Conservation (phyloP, 495 filamentous ascomycete genomes). For the Lichina pygmaea region DNA sequence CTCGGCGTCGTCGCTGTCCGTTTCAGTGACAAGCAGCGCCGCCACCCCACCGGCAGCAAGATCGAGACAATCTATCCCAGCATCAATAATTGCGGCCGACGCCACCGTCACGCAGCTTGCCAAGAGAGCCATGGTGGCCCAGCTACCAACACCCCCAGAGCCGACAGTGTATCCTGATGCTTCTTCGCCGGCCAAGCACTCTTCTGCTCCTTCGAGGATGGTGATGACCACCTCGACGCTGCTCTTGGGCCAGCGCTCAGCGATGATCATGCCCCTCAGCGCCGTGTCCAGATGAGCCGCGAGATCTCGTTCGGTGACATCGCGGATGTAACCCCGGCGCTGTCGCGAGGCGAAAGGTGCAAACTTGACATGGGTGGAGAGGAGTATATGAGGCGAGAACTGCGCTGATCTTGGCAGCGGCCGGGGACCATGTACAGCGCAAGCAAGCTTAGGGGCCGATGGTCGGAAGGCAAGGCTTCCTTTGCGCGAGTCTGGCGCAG, state of each 20-base stretch:
- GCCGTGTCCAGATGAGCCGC: slow-evolving; percentile 78
- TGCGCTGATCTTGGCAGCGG: slow-evolving; percentile 70
- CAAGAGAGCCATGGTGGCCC: slow-evolving; percentile 72
- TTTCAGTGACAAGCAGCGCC: slow-evolving; percentile 29
- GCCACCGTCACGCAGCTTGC: slow-evolving; percentile 84
- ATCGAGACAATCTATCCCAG: slow-evolving; percentile 87
- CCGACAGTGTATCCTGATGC: slow-evolving; percentile 7
- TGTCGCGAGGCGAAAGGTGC: slow-evolving; percentile 72
- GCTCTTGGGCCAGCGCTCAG: slow-evolving; percentile 88
- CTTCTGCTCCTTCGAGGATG: slow-evolving; percentile 71
- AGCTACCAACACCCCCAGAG: slow-evolving; percentile 14
- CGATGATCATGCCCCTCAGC: slow-evolving; percentile 65
- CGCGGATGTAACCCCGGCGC: slow-evolving; percentile 66
- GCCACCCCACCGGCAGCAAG: slow-evolving; percentile 73
- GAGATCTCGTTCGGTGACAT: slow-evolving; percentile 66
- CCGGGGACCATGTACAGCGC: slow-evolving; percentile 77
- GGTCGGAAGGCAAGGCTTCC: slow-evolving; percentile 13
- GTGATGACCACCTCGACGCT: slow-evolving; percentile 80
- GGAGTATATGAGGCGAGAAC: slow-evolving; percentile 70
- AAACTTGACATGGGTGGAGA: slow-evolving; percentile 84
- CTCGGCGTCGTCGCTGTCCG: slow-evolving; percentile 2
- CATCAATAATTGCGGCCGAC: slow-evolving; percentile 84
- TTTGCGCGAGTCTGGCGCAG: slow-evolving; percentile 14
- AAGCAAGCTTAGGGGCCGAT: slow-evolving; percentile 61
- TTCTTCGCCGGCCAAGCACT: slow-evolving; percentile 32